phyloP scores from a whole-genome alignment of 2,329 filamentous ascomycete species.

The Fusarium avenaceum region DNA sequence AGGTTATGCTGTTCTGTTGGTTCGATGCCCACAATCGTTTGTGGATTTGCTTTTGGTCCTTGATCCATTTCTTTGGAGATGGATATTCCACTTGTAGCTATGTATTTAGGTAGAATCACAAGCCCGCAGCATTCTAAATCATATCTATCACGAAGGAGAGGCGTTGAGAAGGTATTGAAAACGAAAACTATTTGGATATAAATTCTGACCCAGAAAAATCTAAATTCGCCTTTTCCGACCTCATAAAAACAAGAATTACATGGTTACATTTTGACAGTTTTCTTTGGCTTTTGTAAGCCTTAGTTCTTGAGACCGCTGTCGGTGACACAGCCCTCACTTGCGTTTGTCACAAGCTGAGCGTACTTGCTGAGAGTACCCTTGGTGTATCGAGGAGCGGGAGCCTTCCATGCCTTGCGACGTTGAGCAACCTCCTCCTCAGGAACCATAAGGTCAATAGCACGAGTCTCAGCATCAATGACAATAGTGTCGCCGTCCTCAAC shows the following conservation, averaged over 20 bases:
- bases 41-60: slow-evolving; percentile 17
- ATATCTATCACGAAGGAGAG: neutral
- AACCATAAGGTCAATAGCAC: slow-evolving; percentile 76
- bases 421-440: slow-evolving; percentile 73
- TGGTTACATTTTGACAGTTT: slow-evolving; percentile 33
- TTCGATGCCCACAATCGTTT: slow-evolving; percentile 30
- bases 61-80: slow-evolving; percentile 6
- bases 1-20: slow-evolving; percentile 27
- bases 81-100: slow-evolving; percentile 14
- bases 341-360: slow-evolving; percentile 69
- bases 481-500: slow-evolving; percentile 86
- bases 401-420: slow-evolving; percentile 72
- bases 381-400: slow-evolving; percentile 69
- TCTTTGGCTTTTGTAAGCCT: slow-evolving; percentile 11
- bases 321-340: slow-evolving; percentile 71
- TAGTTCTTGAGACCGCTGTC: slow-evolving; percentile 55
- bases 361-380: slow-evolving; percentile 80
- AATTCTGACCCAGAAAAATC: slow-evolving; percentile 35
- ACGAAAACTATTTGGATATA: slow-evolving; percentile 34
- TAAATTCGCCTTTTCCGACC: slow-evolving; percentile 51
- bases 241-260: slow-evolving; percentile 44
- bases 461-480: slow-evolving; percentile 84
- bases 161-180: neutral
- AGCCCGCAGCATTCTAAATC: slow-evolving; percentile 10
- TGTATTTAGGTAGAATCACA: slow-evolving; percentile 27